These are phyloP conservation scores for Ogataea hybrid DNA, from an alignment of 1,139 yeast genomes.

Conservation along the genomic window DNA sequence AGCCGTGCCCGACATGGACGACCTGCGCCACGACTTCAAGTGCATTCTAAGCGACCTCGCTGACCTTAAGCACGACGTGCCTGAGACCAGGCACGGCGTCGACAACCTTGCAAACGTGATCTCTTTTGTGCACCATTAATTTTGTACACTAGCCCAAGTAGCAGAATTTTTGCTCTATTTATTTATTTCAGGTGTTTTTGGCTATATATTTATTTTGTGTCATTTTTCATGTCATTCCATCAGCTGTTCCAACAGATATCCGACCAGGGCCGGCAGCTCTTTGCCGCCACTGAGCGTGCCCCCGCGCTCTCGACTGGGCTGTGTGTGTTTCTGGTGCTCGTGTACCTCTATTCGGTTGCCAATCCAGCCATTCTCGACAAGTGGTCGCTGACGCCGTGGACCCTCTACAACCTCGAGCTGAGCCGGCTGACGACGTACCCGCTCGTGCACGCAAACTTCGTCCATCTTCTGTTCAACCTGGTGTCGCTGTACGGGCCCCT, in stretches of 20 bases:
- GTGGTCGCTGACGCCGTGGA: slow-evolving; percentile 49
- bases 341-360: slow-evolving; percentile 37
- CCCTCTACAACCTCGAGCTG: slow-evolving; percentile 55
- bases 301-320: slow-evolving; percentile 66
- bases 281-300: slow-evolving; percentile 6
- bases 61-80: slow-evolving; percentile 17
- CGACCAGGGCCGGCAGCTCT: background rate
- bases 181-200: background rate
- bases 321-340: slow-evolving; percentile 47
- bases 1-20: slow-evolving; percentile 12
- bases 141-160: background rate
- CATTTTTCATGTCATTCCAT: slow-evolving; percentile 4
- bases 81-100: slow-evolving; percentile 14
- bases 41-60: slow-evolving; percentile 15
- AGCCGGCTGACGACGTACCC: slow-evolving; percentile 75
- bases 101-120: slow-evolving; percentile 21
- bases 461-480: slow-evolving; percentile 68
- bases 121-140: slow-evolving; percentile 13
- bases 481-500: slow-evolving; percentile 59
- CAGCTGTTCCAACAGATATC: background rate
- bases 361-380: slow-evolving; percentile 33
- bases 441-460: slow-evolving; percentile 56
- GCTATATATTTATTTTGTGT: too few species aligned
- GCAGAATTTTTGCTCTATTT: background rate
- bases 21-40: slow-evolving; percentile 13